Evolutionary conservation across 139 green algal species (phyloP), one percentile per base, ranked within the genome.

Genomic region (Limnomonas spitsbergensis): DNA sequence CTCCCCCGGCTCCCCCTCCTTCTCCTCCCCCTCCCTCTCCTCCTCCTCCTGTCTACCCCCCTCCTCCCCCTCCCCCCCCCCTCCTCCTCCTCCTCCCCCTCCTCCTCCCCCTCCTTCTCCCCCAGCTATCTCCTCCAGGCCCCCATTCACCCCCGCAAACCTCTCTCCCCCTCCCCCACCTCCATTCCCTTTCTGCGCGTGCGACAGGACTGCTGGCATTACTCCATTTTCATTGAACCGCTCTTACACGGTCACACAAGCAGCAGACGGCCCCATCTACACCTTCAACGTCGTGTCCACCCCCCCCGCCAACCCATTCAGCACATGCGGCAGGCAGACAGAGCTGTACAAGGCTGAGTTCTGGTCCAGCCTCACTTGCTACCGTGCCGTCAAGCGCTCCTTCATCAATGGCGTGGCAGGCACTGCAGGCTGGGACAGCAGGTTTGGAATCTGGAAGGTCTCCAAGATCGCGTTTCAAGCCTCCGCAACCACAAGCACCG

Each of bases 281-380:
- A 77, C 9, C 40, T 61, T 77, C 38, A 77, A 24, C 26, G 9
- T 77, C 4, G 26, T 9, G 39, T 53, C 72, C 72, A 39, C 35
- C 2, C 27, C 40, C 2, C 32, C 38, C 72, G 31, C n/a, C 20
- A 2, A 7, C 35, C 66, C 70, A 4, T 14, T 7, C 26, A 26
- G 9, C 72, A 40, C 52, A 9, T 77, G 72, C 31, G 39, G 14
- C 42, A n/a, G n/a, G n/a, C 66, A 68, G 39, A 77, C 72, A 2
- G 39, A 27, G 2, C 72, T 61, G 36, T 67, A 77, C 27, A 77
- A 77, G 72, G 29, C 24, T 4, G 72, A 77, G 72, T 77, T 77
- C 40, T 77, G 40, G 39, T 77, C 72, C 72, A 27, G 2, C 2
- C 72, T 32, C 7, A 39, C n/a, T 14, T 77, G 72, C 72, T 14